Base-by-base conservation (phyloP, 1,284 basidiomycete species). In the Tetrapyrgos nigripes region DNA sequence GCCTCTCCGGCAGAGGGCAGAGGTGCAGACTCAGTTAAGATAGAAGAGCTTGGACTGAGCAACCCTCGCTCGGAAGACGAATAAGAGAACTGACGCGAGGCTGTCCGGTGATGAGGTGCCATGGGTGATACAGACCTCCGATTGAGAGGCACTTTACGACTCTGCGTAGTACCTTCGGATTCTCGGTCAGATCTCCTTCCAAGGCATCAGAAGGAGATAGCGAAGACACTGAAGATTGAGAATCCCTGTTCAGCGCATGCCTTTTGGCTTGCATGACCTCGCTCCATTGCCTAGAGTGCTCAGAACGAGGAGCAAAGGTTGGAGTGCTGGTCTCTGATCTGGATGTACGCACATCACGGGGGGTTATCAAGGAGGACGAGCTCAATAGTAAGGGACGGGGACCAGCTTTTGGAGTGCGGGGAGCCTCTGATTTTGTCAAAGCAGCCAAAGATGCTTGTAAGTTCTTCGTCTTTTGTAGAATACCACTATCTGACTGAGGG, bases 91-190 rank as follows among this genome's bases (percentile, higher is more conserved):
- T 60, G 60, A 17, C 70, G 72, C 17, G 9, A 63, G 62, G 68
- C 21, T 2, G 55, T 57, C 24, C 80, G 77, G 61, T 79, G 83
- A 14, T 73, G 75, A 40, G 85, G 78, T n/a, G 88, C 87, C 86
- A 91, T 88, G 1, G 89, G 88, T 3, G 89, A 91, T 6, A 89
- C 70, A 9, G 86, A 84, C 61, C 80, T 79, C n/a, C 87, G 83
- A 66, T 88, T 87, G 28, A 92, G 66, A 23, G 83, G 81, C 11
- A 92, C 80, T 50, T 80, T 73, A 55, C 88, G 78, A 67, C 88
- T 87, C 10, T 74, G 59, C 43, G 62, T 68, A 35, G 66, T 74
- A 10, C 73, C 66, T 58, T 88, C 88, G 1, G 85, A 85, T 26
- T 88, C 87, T 64, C 77, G 75, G 45, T 83, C 85, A 23, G 79